Evolutionary conservation across 164 flowering plant genomes (phyloP), one percentile per base, ranked within the genome.

Genomic region (Aristolochia fimbriata): DNA sequence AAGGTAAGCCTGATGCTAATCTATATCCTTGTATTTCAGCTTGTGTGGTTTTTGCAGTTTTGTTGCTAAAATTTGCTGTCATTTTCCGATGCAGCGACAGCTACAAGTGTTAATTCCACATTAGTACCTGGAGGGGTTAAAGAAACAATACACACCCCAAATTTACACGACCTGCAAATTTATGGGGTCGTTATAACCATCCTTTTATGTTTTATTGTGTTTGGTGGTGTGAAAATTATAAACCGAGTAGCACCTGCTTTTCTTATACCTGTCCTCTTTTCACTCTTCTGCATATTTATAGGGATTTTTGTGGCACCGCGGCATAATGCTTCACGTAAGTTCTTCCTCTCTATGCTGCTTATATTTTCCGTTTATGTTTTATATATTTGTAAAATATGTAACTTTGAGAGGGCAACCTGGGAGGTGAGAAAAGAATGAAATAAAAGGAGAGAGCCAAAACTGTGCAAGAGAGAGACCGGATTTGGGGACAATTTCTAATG

Each of bases 201-300:
- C 64, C 55, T 91, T 68, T 74, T 94, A 25, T 84, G 89, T 70
- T 88, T 94, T 73, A 88, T 94, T 61, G 99, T 94, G 53, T 94
- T 94, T 78, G 99, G 99, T 64, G 99, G 99, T 31, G 97, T 94
- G 65, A 91, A 91, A 74, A 88, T 94, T 71, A 94, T 94, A 71
- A 94, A 91, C 64, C 81, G 91, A 52, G 99, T 94, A 68, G 99
- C 99, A 20, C 99, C 97, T 57, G 90, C 97, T 64, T 94, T 94
- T 71, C 91, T 94, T 33, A 62, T 94, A 64, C 96, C 99, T 24
- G 99, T 91, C 59, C 50, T 91, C 31, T 73, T 94, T 73, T 94
- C 99, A 15, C 21, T 94, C 47, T 72, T 85, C 63, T 94, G 93
- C 85, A 94, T 94, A 72, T 87, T 83, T 66, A 55, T 82, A 65